These are phyloP conservation scores for Fomitopsis betulina DNA, from an alignment of 1,284 basidiomycete genomes.

Conservation along the genomic window DNA sequence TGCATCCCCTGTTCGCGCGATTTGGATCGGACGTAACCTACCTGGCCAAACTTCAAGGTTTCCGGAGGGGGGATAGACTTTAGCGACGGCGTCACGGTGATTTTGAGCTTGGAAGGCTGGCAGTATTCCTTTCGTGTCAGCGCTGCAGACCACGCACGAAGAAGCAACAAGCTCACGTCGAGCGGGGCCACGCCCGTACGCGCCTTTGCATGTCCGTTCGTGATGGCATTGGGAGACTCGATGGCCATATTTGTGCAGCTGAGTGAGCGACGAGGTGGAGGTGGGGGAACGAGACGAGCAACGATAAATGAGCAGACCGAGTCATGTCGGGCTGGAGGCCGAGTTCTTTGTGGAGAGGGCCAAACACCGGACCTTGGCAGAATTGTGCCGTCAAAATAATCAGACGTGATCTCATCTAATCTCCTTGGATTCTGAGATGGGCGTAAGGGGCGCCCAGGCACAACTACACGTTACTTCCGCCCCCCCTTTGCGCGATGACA, in stretches of 20 bases:
- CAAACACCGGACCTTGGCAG: not conserved
- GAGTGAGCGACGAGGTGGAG: not conserved
- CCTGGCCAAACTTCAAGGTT: conserved; percentile 40
- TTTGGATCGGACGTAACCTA: conserved; percentile 8
- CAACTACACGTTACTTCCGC: too few species aligned
- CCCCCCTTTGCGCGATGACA: too few species aligned
- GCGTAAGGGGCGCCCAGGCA: not conserved
- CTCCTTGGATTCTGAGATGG: not conserved
- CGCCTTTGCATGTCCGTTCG: not conserved
- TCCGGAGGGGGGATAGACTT: conserved; percentile 37
- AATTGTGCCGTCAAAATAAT: not conserved
- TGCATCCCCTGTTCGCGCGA: not conserved
- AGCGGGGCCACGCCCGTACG: not conserved
- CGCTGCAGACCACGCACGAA: not conserved
- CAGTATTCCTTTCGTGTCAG: not conserved
- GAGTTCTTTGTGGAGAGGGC: not conserved
- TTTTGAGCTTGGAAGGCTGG: conserved; percentile 42
- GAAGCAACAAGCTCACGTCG: not conserved
- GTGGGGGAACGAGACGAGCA: too few species aligned
- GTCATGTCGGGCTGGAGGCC: not conserved
- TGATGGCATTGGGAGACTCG: not conserved
- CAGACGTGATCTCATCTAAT: not conserved
- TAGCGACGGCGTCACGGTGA: conserved; percentile 30
- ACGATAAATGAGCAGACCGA: not conserved
- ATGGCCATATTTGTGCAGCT: not conserved